Conservation (phyloP, 2,329 filamentous ascomycete species). For the Fonsecaea erecta region DNA sequence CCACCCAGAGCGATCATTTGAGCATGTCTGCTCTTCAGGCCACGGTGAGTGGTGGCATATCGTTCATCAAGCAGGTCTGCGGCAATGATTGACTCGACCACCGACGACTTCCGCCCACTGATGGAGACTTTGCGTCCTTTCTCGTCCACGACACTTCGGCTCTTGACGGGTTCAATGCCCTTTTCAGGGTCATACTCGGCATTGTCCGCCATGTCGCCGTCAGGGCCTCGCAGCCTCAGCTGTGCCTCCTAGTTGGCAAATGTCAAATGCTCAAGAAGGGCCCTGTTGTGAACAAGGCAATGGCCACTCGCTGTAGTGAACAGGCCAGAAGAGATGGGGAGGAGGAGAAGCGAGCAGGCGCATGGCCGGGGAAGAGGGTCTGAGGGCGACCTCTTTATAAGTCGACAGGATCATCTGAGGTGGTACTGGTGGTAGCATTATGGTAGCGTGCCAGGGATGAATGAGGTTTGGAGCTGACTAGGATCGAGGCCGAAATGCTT, state of each 20-base stretch:
- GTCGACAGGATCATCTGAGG: background rate
- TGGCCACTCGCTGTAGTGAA: background rate
- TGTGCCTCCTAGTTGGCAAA: background rate
- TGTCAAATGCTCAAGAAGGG: background rate
- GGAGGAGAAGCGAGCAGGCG: background rate
- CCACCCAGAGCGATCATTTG: slow-evolving; percentile 43
- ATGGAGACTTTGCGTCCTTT: slow-evolving; percentile 21
- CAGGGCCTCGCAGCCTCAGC: background rate
- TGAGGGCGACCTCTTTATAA: slow-evolving; percentile 13
- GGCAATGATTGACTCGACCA: slow-evolving; percentile 43
- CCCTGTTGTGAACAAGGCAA: background rate
- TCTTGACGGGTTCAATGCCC: slow-evolving; percentile 20
- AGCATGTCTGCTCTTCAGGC: slow-evolving; percentile 50
- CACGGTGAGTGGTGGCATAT: slow-evolving; percentile 48
- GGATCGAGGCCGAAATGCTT: background rate
- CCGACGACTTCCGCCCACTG: slow-evolving; percentile 27
- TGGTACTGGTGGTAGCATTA: background rate
- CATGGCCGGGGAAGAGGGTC: slow-evolving; percentile 6
- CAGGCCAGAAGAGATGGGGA: slow-evolving; percentile 3
- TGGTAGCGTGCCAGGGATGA: slow-evolving; percentile 1
- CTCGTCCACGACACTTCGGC: slow-evolving; percentile 10
- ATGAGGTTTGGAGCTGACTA: slow-evolving; percentile 17
- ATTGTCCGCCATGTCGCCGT: slow-evolving; percentile 15
- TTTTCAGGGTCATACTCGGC: slow-evolving; percentile 32
- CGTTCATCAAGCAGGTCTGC: slow-evolving; percentile 48